Percentiles rank a stretch among this genome's conserved stretches.
Conservation (phyloP, 2,329 filamentous ascomycete species). For the Trichoderma harzianum region DNA sequence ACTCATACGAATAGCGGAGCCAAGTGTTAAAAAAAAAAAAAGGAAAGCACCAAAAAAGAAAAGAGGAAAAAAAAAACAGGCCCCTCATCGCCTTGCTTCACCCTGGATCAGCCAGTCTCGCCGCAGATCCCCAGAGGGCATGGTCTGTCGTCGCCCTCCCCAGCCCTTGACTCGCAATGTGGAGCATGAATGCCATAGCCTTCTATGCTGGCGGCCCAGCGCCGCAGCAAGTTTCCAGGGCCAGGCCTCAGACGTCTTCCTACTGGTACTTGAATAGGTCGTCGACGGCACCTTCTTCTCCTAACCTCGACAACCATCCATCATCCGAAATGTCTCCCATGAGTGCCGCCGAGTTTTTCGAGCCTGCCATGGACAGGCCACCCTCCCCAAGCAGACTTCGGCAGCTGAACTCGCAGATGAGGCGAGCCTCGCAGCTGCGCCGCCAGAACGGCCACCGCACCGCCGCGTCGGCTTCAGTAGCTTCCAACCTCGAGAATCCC, state of each 20-base stretch:
- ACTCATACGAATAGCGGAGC: slow-evolving; percentile 17
- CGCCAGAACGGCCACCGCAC: slow-evolving; percentile 33
- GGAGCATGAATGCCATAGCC: slow-evolving; percentile 23
- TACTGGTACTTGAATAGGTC: slow-evolving; percentile 43
- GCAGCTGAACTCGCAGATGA: slow-evolving; percentile 58
- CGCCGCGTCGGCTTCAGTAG: slow-evolving; percentile 53
- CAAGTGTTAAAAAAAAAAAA: neutral
- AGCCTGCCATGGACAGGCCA: slow-evolving; percentile 57
- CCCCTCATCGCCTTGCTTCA: slow-evolving; percentile 4
- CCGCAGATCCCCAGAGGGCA: slow-evolving; percentile 28
- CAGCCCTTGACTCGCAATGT: slow-evolving; percentile 25
- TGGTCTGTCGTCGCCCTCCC: slow-evolving; percentile 30
- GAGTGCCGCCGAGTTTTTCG: slow-evolving; percentile 42
- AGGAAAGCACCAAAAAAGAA: neutral
- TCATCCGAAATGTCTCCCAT: slow-evolving; percentile 16
- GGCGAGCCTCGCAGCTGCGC: slow-evolving; percentile 45
- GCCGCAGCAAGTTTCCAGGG: neutral
- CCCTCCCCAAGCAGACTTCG: slow-evolving; percentile 59
- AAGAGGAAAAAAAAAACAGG: neutral
- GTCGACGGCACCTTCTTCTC: slow-evolving; percentile 66
- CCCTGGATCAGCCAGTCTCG: slow-evolving; percentile 25
- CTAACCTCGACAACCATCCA: neutral
- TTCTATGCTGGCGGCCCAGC: slow-evolving; percentile 14
- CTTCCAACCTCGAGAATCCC: slow-evolving; percentile 41
- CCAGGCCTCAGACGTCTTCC: neutral